Conservation (phyloP, 495 filamentous ascomycete species). For the Podospora didyma region DNA sequence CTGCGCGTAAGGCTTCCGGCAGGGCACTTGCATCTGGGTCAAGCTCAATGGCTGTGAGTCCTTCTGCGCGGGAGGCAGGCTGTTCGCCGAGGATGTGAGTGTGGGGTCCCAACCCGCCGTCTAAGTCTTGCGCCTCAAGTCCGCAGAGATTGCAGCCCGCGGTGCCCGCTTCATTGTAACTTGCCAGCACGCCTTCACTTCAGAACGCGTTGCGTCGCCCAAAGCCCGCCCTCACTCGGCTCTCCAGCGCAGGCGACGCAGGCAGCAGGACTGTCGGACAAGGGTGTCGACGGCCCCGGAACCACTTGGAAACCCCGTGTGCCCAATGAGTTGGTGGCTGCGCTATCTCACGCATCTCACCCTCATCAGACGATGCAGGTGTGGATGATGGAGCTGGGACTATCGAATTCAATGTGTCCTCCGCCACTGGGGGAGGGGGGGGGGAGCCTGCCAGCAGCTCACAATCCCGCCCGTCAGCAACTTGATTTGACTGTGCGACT, state of each 20-base stretch:
- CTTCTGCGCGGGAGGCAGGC: slow-evolving; percentile 15
- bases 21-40: slow-evolving; percentile 26
- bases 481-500: slow-evolving; percentile 4
- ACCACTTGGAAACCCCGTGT: slow-evolving; percentile 18
- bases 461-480: neutral
- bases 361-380: slow-evolving; percentile 28
- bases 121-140: slow-evolving; percentile 8
- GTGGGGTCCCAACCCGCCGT: slow-evolving; percentile 19
- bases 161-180: slow-evolving; percentile 1
- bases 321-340: slow-evolving; percentile 20
- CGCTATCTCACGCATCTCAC: slow-evolving; percentile 21
- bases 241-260: no score
- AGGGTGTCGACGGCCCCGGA: slow-evolving; percentile 18
- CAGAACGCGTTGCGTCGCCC: slow-evolving; percentile 7
- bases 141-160: slow-evolving; percentile 14
- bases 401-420: slow-evolving; percentile 21
- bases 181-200: slow-evolving; percentile 10
- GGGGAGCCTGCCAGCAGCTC: neutral
- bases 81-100: slow-evolving; percentile 22
- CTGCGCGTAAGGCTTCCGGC: slow-evolving; percentile 35
- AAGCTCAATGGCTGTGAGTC: slow-evolving; percentile 19
- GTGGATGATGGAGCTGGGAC: slow-evolving; percentile 19
- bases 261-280: slow-evolving; percentile 18
- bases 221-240: no score
- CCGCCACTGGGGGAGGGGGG: slow-evolving; percentile 1